Conservation (phyloP, 441 rosid species). For the Euphorbia celastroides region DNA sequence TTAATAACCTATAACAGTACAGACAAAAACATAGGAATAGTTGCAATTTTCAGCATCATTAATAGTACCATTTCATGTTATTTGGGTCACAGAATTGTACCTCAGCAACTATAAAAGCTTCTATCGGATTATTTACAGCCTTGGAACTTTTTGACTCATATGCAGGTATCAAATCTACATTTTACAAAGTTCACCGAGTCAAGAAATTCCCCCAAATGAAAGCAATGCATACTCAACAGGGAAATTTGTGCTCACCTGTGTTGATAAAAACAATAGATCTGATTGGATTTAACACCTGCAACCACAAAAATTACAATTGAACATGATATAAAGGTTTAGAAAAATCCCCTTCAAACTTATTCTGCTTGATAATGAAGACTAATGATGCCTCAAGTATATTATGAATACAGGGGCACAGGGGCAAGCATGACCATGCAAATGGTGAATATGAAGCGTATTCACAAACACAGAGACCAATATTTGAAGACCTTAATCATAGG, state of each 20-base stretch:
- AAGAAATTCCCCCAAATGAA: conserved; percentile 13
- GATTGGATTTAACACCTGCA: conserved; percentile 75
- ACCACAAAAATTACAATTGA: conserved; percentile 17
- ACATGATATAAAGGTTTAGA: background rate
- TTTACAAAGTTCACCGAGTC: conserved; percentile 13
- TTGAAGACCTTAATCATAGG: too few species aligned
- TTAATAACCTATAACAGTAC: conserved; percentile 45
- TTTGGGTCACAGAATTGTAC: conserved; percentile 27
- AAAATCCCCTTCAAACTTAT: background rate
- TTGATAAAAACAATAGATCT: conserved; percentile 63
- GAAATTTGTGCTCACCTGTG: conserved; percentile 49
- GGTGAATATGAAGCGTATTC: background rate
- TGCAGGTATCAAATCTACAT: conserved; percentile 69
- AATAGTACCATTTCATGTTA: conserved; percentile 1
- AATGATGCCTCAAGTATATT: background rate
- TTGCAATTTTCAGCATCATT: background rate
- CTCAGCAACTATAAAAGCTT: conserved; percentile 78
- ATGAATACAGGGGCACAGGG: background rate
- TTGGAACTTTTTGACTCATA: conserved; percentile 69
- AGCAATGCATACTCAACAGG: conserved; percentile 4
- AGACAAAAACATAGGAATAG: background rate
- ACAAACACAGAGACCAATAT: background rate
- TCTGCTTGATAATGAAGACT: background rate
- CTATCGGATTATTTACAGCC: conserved; percentile 72
- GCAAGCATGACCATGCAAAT: background rate